A percentile compares a stretch with the other conserved stretches of the same genome.
Evolutionary conservation across 139 green algal species (phyloP).

Genomic region (Diplosphaera chodatii): DNA sequence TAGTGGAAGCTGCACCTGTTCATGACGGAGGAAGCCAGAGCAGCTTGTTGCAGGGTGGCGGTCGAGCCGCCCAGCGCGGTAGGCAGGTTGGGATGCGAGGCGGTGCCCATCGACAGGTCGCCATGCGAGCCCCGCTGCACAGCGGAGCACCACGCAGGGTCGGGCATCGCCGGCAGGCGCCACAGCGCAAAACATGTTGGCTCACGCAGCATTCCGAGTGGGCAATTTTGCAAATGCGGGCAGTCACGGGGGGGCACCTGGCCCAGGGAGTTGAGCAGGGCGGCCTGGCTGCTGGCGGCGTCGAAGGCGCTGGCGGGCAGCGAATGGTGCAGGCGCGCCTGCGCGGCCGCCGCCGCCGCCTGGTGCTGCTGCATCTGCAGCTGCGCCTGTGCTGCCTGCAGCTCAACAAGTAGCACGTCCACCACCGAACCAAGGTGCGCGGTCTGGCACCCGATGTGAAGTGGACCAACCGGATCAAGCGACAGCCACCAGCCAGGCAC

Average conservation of each 20-base stretch:
- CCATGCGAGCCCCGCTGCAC: conserved; percentile 9
- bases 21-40: neutral
- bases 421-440: too few species aligned
- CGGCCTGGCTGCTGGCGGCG: neutral
- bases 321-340: conserved; percentile 12
- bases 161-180: too few species aligned
- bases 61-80: neutral
- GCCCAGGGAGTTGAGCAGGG: neutral
- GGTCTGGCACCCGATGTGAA: too few species aligned
- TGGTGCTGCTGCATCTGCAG: conserved; percentile 6
- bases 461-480: too few species aligned
- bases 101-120: conserved; percentile 13
- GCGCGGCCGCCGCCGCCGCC: conserved; percentile 11
- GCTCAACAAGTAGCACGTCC: too few species aligned
- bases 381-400: neutral
- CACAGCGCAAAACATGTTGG: too few species aligned
- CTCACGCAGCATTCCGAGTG: too few species aligned
- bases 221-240: too few species aligned
- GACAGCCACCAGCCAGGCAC: too few species aligned
- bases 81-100: neutral
- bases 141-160: neutral
- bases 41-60: conserved; percentile 15
- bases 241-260: neutral
- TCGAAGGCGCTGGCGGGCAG: neutral
- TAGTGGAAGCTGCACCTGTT: too few species aligned